Evolutionary conservation across 192 early-diverging fungal genomes (phyloP).

Genomic region (Phlyctochytrium arcticum): DNA sequence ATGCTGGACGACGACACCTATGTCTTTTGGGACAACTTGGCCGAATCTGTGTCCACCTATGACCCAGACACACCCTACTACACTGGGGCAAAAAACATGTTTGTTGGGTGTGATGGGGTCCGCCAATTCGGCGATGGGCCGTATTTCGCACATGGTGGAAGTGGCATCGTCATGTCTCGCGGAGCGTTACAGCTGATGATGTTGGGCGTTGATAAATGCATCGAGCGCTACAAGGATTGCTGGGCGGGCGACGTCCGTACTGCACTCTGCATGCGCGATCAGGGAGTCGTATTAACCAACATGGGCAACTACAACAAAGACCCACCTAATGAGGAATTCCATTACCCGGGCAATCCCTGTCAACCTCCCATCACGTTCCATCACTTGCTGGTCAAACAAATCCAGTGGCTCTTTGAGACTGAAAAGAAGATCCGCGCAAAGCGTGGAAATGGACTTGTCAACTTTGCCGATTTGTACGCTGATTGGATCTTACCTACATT

Average conservation of each 20-base stretch:
- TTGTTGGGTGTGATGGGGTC: slow-evolving; percentile 52
- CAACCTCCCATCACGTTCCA: slow-evolving; percentile 47
- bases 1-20: slow-evolving; percentile 68
- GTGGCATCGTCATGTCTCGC: slow-evolving; percentile 49
- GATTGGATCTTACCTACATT: neutral
- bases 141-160: slow-evolving; percentile 55
- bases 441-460: slow-evolving; percentile 1
- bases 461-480: slow-evolving; percentile 15
- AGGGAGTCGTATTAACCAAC: slow-evolving; percentile 31
- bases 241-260: slow-evolving; percentile 59
- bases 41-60: slow-evolving; percentile 18
- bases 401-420: slow-evolving; percentile 36
- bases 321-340: slow-evolving; percentile 30
- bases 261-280: slow-evolving; percentile 52
- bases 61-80: slow-evolving; percentile 39
- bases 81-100: slow-evolving; percentile 39
- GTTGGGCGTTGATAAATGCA: slow-evolving; percentile 32
- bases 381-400: slow-evolving; percentile 38
- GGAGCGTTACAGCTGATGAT: slow-evolving; percentile 42
- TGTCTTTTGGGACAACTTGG: slow-evolving; percentile 50
- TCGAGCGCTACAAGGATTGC: slow-evolving; percentile 43
- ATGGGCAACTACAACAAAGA: slow-evolving; percentile 14
- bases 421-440: neutral
- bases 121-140: slow-evolving; percentile 37
- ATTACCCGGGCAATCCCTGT: slow-evolving; percentile 43